Conservation (phyloP, 208 protist species). For the Wallacemonas sp. region DNA sequence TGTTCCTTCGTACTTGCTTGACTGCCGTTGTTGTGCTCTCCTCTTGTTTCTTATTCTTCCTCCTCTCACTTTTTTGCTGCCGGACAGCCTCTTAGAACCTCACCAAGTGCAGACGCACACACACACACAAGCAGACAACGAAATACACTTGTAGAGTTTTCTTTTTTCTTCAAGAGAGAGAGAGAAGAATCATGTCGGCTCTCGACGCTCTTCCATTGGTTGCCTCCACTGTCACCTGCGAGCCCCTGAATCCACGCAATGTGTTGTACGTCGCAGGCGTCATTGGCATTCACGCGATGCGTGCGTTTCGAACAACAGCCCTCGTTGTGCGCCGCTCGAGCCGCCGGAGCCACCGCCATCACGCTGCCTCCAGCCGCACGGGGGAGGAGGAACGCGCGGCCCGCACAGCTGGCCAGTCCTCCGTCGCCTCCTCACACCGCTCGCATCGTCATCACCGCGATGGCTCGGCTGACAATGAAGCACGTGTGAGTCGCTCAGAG, state of each 20-base stretch:
- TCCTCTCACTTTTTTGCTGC: too few species aligned
- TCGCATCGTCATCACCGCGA: neutral
- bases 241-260: constrained; percentile 62
- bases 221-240: constrained; percentile 24
- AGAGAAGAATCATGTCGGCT: neutral
- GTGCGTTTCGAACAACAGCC: constrained; percentile 59
- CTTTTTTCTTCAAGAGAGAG: too few species aligned
- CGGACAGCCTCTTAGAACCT: too few species aligned
- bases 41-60: neutral
- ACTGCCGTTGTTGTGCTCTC: neutral
- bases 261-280: constrained; percentile 31
- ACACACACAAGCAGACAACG: too few species aligned
- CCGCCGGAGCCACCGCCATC: constrained; percentile 35
- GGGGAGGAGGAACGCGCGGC: neutral
- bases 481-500: neutral
- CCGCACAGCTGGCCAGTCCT: constrained; percentile 13
- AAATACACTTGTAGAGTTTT: too few species aligned
- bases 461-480: neutral
- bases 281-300: constrained; percentile 40
- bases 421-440: constrained; percentile 18
- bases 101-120: constrained; percentile 2
- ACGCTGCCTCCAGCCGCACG: constrained; percentile 7
- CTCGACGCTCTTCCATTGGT: constrained; percentile 1
- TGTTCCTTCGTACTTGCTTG: neutral
- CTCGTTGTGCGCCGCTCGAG: constrained; percentile 40